Evolutionary conservation across 2,329 filamentous ascomycete species (phyloP), one percentile per base, ranked within the genome.

Genomic region (Ophiosphaerella korrae): DNA sequence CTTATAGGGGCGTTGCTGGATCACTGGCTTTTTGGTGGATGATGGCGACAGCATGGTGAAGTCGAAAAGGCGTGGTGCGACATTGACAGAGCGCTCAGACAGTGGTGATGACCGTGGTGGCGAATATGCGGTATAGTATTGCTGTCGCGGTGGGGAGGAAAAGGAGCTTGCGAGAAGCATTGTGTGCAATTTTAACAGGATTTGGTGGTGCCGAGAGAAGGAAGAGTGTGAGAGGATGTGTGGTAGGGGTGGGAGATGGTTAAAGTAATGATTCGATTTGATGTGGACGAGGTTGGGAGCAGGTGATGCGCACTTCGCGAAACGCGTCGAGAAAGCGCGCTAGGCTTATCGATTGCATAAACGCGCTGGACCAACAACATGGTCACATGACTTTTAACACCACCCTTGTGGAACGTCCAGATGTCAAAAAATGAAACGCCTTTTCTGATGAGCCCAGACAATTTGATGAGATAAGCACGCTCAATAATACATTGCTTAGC

Each of bases 1-100:
- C 53, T 87, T 87, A 46, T 80, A 74, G 12, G 78, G 76, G 40
- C 70, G 70, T 42, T 72, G 65, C 1, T 59, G 44, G 13, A 55
- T 53, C 7, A 55, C 26, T 0, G 45, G 32, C 32, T 62, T 63
- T 39, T 67, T 63, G 6, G 60, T 56, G 13, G 33, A 52, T 5
- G 59, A 21, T 26, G 53, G 58, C 8, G 63, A 56, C 5, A 57
- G 52, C 69, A 71, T 70, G 31, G 37, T 69, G 52, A 68, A 69
- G 33, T 55, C 53, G 52, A 71, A 71, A 1, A 61, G 36, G 38
- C 55, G 62, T 32, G 67, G 50, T 12, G 50, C 42, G 11, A 57
- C 63, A 67, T 78, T 78, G 45, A 67, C 63, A 54, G 74, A 74
- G 47, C 75, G 75, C 48, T 76, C 75, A 14, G 76, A 76, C 13